Percentiles rank a stretch among this genome's conserved stretches.
phyloP scores from a whole-genome alignment of 352 stramenopile species.

The Blastocystis sp. region DNA sequence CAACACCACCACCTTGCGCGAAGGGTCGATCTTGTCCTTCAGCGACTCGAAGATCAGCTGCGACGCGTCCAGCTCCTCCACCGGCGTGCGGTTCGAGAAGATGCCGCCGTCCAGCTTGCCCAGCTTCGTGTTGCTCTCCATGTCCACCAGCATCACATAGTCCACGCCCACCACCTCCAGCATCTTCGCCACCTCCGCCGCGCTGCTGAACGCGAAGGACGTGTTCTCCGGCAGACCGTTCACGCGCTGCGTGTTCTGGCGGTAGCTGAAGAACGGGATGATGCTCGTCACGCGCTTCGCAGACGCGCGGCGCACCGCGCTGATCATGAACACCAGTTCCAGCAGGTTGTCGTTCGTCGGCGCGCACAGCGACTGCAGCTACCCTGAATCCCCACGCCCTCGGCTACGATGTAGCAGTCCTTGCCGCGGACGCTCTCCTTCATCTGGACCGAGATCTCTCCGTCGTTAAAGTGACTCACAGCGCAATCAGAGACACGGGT shows the following conservation, averaged over 20 bases:
- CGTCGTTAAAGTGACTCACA: constrained; percentile 84
- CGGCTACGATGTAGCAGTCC: constrained; percentile 85
- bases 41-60: constrained; percentile 51
- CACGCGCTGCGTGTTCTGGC: constrained; percentile 67
- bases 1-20: constrained; percentile 66
- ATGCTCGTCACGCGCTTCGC: constrained; percentile 88
- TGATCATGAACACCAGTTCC: constrained; percentile 88
- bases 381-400: neutral
- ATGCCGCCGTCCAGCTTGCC: constrained; percentile 58
- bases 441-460: constrained; percentile 86
- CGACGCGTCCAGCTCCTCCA: constrained; percentile 59
- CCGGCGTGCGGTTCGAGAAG: constrained; percentile 28
- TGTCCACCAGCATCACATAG: constrained; percentile 83
- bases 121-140: constrained; percentile 68
- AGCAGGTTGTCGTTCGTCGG: constrained; percentile 90
- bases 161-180: constrained; percentile 86
- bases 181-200: constrained; percentile 83
- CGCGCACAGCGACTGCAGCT: constrained; percentile 84
- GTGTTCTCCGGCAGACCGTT: constrained; percentile 24
- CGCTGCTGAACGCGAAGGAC: constrained; percentile 87
- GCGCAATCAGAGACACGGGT: constrained; percentile 83
- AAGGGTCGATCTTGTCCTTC: constrained; percentile 58
- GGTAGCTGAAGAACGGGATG: constrained; percentile 80
- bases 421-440: constrained; percentile 86
- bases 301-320: constrained; percentile 84